Evolutionary conservation across 2,329 filamentous ascomycete species (phyloP).

Genomic region (Xylariaceae sp.): DNA sequence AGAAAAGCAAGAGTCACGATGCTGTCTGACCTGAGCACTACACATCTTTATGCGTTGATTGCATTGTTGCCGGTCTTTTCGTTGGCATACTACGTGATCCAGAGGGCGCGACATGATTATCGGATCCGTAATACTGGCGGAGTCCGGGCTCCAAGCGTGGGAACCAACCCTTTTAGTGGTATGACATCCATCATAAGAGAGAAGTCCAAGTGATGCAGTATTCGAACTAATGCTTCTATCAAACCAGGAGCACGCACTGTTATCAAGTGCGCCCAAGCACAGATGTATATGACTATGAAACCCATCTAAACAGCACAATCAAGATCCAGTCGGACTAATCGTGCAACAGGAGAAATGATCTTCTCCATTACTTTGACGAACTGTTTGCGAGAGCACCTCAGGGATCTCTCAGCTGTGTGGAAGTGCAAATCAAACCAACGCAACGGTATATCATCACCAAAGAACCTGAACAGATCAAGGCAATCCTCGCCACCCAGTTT

Average conservation of each 20-base stretch:
- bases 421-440: slow-evolving; percentile 31
- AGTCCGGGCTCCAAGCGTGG: slow-evolving; percentile 1
- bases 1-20: background rate
- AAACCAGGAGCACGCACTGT: too few relatives aligned
- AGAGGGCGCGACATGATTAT: background rate
- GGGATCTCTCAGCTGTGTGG: slow-evolving; percentile 34
- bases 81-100: background rate
- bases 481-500: slow-evolving; percentile 53
- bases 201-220: too few relatives aligned
- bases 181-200: background rate
- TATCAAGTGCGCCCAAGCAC: too few relatives aligned
- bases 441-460: slow-evolving; percentile 42
- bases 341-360: slow-evolving; percentile 21
- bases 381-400: slow-evolving; percentile 29
- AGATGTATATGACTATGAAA: too few relatives aligned
- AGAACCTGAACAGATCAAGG: slow-evolving; percentile 56
- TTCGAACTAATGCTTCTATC: too few relatives aligned
- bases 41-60: background rate
- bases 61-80: background rate
- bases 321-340: too few relatives aligned
- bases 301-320: too few relatives aligned
- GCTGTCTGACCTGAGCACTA: background rate
- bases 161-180: slow-evolving; percentile 4
- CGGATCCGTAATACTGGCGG: slow-evolving; percentile 6
- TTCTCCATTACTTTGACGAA: slow-evolving; percentile 31